Base-by-base conservation (phyloP, 495 filamentous ascomycete species). In the Lasiosphaeris hirsuta region DNA sequence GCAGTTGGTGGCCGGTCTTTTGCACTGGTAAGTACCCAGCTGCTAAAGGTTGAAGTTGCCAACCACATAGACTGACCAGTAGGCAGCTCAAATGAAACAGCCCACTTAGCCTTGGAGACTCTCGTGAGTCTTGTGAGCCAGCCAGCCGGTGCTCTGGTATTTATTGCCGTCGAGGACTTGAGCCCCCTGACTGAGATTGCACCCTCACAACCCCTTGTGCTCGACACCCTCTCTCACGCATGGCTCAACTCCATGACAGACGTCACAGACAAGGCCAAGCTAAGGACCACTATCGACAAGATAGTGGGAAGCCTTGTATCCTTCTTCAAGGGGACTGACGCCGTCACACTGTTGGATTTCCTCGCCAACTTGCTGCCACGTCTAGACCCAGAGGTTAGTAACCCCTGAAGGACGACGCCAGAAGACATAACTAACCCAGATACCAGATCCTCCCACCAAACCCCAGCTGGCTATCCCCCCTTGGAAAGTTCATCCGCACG, bases 151-250 rank as follows among this genome's bases (percentile, higher is more conserved):
- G 76, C 82, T 10, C 56, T 60, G 6, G 67, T 59, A n/a, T 67
- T 86, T 11, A 61, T 80, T 7, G 53, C 66, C 0, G 57, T 82
- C 18, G 67, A 76, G 7, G 77, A 82, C 58, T 51, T 82, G 47
- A 71, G 63, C 4, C 72, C 82, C 10, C 58, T 86, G 51, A 75
- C 77, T 38, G 80, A 84, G 53, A 72, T 81, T 38, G 75, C 78
- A 0, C 72, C 73, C n/a, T 76, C 81, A 33, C 66, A 84, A 18
- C 69, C 78, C 3, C 69, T 78, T 15, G 78, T 71, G 4, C 61
- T 83, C 8, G 75, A 84, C 10, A 69, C 81, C n/a, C 62, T 86
- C 39, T 64, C 68, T 17, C 75, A 77, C 55, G 74, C 78, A 7
- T 84, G 82, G 72, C 68, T 80, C 15, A 81, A 73, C 59, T 64